Evolutionary conservation across 176 grass and related monocot genomes (phyloP).

Genomic region (Metroxylon sagu): DNA sequence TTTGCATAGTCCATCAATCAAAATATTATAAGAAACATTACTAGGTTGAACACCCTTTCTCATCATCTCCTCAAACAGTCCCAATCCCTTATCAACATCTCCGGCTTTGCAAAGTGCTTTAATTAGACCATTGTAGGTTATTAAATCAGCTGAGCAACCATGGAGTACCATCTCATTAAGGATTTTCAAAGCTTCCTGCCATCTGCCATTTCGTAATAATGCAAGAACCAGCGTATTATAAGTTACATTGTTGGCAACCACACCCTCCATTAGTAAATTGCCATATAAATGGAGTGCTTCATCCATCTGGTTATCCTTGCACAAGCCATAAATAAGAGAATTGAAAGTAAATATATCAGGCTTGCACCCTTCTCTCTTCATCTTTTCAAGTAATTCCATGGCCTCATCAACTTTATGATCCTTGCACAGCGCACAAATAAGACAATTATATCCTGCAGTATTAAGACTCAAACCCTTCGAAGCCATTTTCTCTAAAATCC

Average conservation of each 20-base stretch:
- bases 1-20: constrained; percentile 18
- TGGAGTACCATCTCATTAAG: constrained; percentile 65
- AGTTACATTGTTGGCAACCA: constrained; percentile 63
- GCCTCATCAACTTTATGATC: constrained; percentile 52
- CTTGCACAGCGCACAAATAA: constrained; percentile 72
- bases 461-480: constrained; percentile 51
- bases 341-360: constrained; percentile 72
- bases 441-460: constrained; percentile 64
- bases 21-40: constrained; percentile 81
- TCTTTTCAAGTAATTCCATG: constrained; percentile 49
- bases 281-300: constrained; percentile 50
- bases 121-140: constrained; percentile 83
- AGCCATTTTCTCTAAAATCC: constrained; percentile 32
- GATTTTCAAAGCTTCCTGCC: constrained; percentile 57
- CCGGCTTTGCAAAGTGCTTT: constrained; percentile 74
- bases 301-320: constrained; percentile 46
- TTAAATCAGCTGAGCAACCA: constrained; percentile 60
- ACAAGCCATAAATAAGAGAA: constrained; percentile 73
- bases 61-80: constrained; percentile 63
- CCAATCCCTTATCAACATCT: constrained; percentile 45
- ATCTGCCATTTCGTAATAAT: constrained; percentile 7
- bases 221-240: constrained; percentile 83
- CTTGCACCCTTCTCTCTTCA: constrained; percentile 60
- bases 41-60: constrained; percentile 68
- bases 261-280: constrained; percentile 56